Base-by-base conservation (phyloP, 2,329 filamentous ascomycete species). In the Trichocomaceae sp. region DNA sequence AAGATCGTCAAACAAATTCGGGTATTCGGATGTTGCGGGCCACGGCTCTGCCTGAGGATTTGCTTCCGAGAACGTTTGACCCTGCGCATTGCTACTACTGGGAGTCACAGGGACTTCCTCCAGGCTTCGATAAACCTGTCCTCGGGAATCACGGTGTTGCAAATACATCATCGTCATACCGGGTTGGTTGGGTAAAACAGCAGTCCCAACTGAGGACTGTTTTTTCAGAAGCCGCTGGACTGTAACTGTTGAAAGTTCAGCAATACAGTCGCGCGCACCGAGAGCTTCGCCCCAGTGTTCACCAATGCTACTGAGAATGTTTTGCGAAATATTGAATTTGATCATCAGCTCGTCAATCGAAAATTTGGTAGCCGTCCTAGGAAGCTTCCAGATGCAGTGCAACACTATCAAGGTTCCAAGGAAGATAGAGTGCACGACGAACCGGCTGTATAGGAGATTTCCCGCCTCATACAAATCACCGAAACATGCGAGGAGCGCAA, bases 271-370 rank as follows among this genome's bases (percentile, higher is more conserved):
- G 6, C 66, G 60, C 5, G 66, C 65, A 12, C 64, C 56, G 26
- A 62, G 62, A 17, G 77, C 78, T 4, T 77, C 77, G 0, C 71
- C 67, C 77, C 78, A 81, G 55, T 80, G 74, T 55, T 80, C 78
- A 1, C 75, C 78, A 2, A 73, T 74, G 1, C 78, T 78, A 37
- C 78, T 78, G 2, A 81, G 63, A 0, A 80, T 71, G 13, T 76
- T 77, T 10, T 77, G 63, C 0, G 75, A 68, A 1, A 71, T 69
- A 20, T 70, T 71, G 10, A 79, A 61, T 22, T 77, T 73, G 0
- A 65, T 65, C 56, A 75, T 71, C 2, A 80, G 62, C 1, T 67
- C 64, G 12, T 76, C 70, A 2, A 73, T 33, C 23, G 47, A 67
- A 1, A 70, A 69, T 1, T 64, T 62, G 0, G 63, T 63, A 1